phyloP scores from a whole-genome alignment of 2,329 filamentous ascomycete genomes.

The Fusarium xylarioides region DNA sequence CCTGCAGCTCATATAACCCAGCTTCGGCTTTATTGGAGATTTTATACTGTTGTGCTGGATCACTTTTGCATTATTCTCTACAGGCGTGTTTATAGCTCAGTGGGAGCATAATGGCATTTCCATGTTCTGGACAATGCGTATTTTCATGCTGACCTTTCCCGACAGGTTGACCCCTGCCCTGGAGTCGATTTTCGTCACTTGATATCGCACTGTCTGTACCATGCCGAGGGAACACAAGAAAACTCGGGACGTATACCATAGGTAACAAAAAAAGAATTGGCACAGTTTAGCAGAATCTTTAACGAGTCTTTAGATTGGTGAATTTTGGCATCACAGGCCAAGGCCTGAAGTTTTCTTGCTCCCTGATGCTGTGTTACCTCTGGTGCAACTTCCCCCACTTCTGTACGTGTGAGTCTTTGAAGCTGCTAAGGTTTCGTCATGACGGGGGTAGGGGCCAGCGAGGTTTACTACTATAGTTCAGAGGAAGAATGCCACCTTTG shows the following conservation, averaged over 20 bases:
- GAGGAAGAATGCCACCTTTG: neutral
- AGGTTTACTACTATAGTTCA: neutral
- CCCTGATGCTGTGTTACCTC: neutral
- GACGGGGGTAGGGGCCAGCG: neutral
- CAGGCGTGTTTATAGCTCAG: neutral
- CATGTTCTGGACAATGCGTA: slow-evolving; percentile 19
- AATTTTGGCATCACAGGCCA: neutral
- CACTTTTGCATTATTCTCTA: neutral
- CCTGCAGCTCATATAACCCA: neutral
- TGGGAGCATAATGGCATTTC: slow-evolving; percentile 27
- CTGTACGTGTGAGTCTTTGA: slow-evolving; percentile 8
- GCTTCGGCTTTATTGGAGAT: neutral
- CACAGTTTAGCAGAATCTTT: neutral
- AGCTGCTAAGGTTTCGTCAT: slow-evolving; percentile 24
- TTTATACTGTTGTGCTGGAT: neutral
- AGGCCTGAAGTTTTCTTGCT: neutral
- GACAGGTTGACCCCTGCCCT: neutral
- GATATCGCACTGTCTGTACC: slow-evolving; percentile 31
- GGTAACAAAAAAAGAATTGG: neutral
- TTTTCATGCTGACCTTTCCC: slow-evolving; percentile 28
- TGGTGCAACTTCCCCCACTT: slow-evolving; percentile 29
- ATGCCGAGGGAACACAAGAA: neutral
- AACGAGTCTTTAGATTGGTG: neutral
- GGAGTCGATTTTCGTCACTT: neutral
- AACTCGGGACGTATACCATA: neutral